Conservation (phyloP, 169 alveolate genomes). For the Plasmodium blacklocki region DNA sequence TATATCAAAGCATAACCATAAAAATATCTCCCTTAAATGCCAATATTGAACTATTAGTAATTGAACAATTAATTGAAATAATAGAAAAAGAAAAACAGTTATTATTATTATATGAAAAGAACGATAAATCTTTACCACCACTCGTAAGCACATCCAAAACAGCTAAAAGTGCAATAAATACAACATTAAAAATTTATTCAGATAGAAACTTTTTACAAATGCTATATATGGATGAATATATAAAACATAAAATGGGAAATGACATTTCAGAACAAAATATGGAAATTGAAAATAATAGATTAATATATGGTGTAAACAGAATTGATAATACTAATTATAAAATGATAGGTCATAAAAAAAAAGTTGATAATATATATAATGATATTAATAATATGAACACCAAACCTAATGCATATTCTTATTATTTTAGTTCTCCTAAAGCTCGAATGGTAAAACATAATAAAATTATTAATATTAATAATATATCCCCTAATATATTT, state of each 20-base stretch:
- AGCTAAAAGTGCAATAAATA: conserved; percentile 48
- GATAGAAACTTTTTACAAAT: conserved; percentile 38
- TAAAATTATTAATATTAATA: conserved; percentile 32
- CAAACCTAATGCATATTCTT: conserved; percentile 48
- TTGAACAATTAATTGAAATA: conserved; percentile 89
- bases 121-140: conserved; percentile 68
- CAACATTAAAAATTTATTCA: conserved; percentile 59
- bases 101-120: conserved; percentile 49
- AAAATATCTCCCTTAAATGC: conserved; percentile 88
- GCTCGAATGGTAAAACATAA: conserved; percentile 23
- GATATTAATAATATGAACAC: conserved; percentile 4
- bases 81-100: conserved; percentile 86
- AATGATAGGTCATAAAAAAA: conserved; percentile 3
- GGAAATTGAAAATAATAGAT: conserved; percentile 13
- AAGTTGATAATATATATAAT: background rate
- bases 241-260: conserved; percentile 25
- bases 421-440: conserved; percentile 40
- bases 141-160: conserved; percentile 62
- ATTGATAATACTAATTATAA: conserved; percentile 9
- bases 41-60: conserved; percentile 90
- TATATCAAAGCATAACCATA: conserved; percentile 85
- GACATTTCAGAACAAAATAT: conserved; percentile 14
- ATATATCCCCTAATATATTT: conserved; percentile 9
- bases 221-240: conserved; percentile 28
- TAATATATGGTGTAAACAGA: conserved; percentile 8